A percentile compares a stretch with the other conserved stretches of the same genome.
Conservation (phyloP, 2,329 filamentous ascomycete genomes). For the Alternaria arborescens region DNA sequence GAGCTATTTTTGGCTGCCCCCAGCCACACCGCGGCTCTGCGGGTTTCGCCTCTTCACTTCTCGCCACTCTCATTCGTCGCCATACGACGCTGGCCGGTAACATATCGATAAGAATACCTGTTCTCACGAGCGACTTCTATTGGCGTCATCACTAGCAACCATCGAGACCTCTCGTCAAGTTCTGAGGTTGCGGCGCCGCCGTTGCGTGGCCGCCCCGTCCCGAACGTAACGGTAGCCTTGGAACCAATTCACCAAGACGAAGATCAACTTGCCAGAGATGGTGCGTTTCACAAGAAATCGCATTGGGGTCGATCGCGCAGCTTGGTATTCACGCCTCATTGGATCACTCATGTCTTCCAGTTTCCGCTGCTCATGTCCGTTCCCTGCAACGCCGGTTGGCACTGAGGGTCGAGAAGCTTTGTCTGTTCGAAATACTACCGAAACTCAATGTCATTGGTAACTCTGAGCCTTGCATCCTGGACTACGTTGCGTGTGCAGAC, state of each 20-base stretch:
- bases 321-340: background rate
- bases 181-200: constrained; percentile 1
- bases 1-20: constrained; percentile 13
- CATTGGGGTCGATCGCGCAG: background rate
- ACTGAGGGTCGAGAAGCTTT: background rate
- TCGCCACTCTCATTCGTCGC: constrained; percentile 2
- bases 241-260: background rate
- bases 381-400: constrained; percentile 4
- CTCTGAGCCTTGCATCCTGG: background rate
- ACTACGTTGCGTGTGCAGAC: background rate
- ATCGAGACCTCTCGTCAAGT: background rate
- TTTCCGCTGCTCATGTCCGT: constrained; percentile 13
- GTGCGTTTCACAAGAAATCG: constrained; percentile 6
- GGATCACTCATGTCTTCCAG: background rate
- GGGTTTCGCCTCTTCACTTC: constrained; percentile 5
- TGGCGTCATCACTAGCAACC: background rate
- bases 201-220: constrained; percentile 1
- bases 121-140: background rate
- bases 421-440: background rate
- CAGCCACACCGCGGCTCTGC: constrained; percentile 18
- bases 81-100: background rate
- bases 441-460: background rate
- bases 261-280: background rate
- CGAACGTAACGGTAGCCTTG: background rate
- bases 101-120: constrained; percentile 1